phyloP scores from a whole-genome alignment of 129 eudicot species.

The Erigeron canadensis region DNA sequence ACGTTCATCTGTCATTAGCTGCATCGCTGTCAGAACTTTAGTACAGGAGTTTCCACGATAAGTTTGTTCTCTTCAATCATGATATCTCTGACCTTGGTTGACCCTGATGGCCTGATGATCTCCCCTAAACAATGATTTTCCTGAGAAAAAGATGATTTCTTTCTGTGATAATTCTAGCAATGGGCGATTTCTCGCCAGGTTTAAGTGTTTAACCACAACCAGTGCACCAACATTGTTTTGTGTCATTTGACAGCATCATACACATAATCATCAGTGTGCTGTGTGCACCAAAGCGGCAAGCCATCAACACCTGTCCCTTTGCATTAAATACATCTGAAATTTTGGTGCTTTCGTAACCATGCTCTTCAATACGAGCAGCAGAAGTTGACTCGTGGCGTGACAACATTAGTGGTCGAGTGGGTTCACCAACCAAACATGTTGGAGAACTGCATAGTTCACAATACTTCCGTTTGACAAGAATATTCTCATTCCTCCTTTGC shows the following conservation, averaged over 20 bases:
- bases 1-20: constrained; percentile 98
- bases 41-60: constrained; percentile 92
- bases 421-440: constrained; percentile 54
- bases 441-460: constrained; percentile 70
- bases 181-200: constrained; percentile 79
- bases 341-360: constrained; percentile 92
- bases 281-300: constrained; percentile 99
- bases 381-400: constrained; percentile 60
- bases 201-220: constrained; percentile 97
- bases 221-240: constrained; percentile 98
- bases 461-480: constrained; percentile 63
- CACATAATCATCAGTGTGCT: constrained; percentile 83
- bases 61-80: constrained; percentile 99
- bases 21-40: constrained; percentile 98
- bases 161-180: constrained; percentile 98
- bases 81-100: constrained; percentile 97
- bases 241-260: constrained; percentile 99
- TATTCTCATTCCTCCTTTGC: constrained; percentile 81
- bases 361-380: constrained; percentile 86
- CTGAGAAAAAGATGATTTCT: constrained; percentile 61
- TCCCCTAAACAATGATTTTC: constrained; percentile 96
- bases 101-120: constrained; percentile 99
- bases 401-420: constrained; percentile 49
- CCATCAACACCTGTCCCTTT: too few species aligned
- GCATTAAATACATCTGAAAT: constrained; percentile 71